Percentiles rank a stretch among this genome's conserved stretches.
Evolutionary conservation across 805 yeast species (phyloP).

Genomic region (Cyberlindnera petersonii): DNA sequence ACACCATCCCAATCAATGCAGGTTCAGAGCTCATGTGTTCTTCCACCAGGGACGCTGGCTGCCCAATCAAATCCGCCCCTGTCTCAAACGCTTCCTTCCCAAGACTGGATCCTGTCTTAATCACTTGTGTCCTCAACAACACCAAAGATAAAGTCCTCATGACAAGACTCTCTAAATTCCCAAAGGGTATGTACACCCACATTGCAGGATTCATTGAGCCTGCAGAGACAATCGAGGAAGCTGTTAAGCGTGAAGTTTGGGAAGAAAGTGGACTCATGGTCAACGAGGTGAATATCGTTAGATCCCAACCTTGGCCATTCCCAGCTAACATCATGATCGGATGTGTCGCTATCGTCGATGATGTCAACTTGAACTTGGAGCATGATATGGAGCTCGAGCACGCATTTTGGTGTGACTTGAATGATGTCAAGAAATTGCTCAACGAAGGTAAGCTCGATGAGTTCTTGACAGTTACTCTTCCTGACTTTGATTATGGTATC

Average conservation of each 20-base stretch:
- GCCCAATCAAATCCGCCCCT: slow-evolving; percentile 25
- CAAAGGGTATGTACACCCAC: slow-evolving; percentile 62
- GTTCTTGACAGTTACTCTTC: slow-evolving; percentile 12
- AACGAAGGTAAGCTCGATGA: slow-evolving; percentile 27
- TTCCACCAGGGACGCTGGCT: slow-evolving; percentile 6
- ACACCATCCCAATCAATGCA: slow-evolving; percentile 57
- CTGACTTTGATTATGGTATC: slow-evolving; percentile 20
- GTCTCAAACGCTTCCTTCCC: slow-evolving; percentile 89
- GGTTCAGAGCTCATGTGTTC: slow-evolving; percentile 59
- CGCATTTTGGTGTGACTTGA: slow-evolving; percentile 76
- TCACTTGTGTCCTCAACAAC: slow-evolving; percentile 68
- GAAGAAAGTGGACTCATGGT: slow-evolving; percentile 83
- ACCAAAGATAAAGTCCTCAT: slow-evolving; percentile 61
- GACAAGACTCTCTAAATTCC: slow-evolving; percentile 61
- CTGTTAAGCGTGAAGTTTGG: slow-evolving; percentile 86
- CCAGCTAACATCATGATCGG: slow-evolving; percentile 94
- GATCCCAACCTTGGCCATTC: slow-evolving; percentile 97
- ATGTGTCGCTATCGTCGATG: slow-evolving; percentile 70
- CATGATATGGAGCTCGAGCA: slow-evolving; percentile 83
- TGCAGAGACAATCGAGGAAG: slow-evolving; percentile 85
- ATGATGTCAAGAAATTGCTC: slow-evolving; percentile 42
- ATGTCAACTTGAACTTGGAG: slow-evolving; percentile 50
- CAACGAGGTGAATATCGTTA: slow-evolving; percentile 52
- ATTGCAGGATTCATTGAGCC: slow-evolving; percentile 97
- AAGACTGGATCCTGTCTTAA: slow-evolving; percentile 86